Conservation (phyloP, 306 rosid genomes). For the Quillaja saponaria region DNA sequence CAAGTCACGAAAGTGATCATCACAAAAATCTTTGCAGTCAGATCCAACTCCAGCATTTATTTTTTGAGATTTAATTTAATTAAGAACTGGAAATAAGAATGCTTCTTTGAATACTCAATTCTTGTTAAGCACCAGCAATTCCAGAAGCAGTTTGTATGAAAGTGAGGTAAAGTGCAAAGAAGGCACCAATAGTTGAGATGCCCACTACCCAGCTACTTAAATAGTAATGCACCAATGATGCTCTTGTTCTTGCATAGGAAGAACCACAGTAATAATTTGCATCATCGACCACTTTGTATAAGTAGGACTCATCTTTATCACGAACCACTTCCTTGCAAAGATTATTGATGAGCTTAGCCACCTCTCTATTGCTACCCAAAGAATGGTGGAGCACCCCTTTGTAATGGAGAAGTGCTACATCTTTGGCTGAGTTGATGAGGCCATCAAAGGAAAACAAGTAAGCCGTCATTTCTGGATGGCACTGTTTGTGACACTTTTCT, state of each 20-base stretch:
- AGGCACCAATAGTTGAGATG: slow-evolving; percentile 40
- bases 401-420: slow-evolving; percentile 41
- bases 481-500: slow-evolving; percentile 44
- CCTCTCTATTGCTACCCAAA: slow-evolving; percentile 33
- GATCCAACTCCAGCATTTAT: no score
- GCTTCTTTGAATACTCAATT: neutral
- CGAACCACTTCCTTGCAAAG: slow-evolving; percentile 38
- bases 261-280: slow-evolving; percentile 28
- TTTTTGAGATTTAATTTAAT: neutral
- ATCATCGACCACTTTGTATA: slow-evolving; percentile 28
- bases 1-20: no score
- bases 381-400: slow-evolving; percentile 44
- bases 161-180: slow-evolving; percentile 39
- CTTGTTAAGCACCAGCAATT: neutral
- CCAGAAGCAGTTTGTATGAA: slow-evolving; percentile 35
- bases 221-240: slow-evolving; percentile 34
- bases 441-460: slow-evolving; percentile 53
- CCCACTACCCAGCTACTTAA: slow-evolving; percentile 49
- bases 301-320: slow-evolving; percentile 26
- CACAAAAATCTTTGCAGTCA: no score
- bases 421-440: slow-evolving; percentile 39
- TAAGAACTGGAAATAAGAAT: neutral
- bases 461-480: slow-evolving; percentile 42
- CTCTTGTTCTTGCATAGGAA: slow-evolving; percentile 23
- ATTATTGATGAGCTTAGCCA: slow-evolving; percentile 42